Percentiles rank a stretch among this genome's conserved stretches.
phyloP scores from a whole-genome alignment of 257 asterid species.

The Solanum phureja region DNA sequence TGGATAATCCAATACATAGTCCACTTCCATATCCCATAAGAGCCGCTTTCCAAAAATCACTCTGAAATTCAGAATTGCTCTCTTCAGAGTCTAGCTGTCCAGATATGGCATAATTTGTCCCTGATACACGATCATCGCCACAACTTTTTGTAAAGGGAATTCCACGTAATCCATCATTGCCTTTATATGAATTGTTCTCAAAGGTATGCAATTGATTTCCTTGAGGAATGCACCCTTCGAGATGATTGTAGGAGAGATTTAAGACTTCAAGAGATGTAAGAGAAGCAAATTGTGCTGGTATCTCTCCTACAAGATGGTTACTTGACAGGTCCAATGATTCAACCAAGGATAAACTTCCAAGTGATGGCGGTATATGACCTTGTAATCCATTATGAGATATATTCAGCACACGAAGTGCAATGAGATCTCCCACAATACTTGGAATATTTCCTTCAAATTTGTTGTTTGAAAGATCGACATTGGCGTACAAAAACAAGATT shows the following conservation, averaged over 20 bases:
- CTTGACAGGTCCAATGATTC: neutral
- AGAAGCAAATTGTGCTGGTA: neutral
- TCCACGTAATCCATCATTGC: neutral
- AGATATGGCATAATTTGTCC: neutral
- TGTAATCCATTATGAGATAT: neutral
- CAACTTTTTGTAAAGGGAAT: neutral
- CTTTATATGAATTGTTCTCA: neutral
- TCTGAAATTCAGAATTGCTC: rapidly evolving
- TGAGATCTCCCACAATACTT: too few relatives aligned
- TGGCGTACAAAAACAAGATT: too few relatives aligned
- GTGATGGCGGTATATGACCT: neutral
- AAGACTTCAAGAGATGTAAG: neutral
- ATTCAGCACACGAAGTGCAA: too few relatives aligned
- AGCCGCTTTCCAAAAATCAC: too few relatives aligned
- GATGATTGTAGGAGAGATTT: neutral
- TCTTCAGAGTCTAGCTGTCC: neutral
- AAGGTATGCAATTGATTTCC: neutral
- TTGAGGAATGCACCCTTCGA: neutral
- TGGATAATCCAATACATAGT: neutral
- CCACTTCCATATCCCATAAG: neutral
- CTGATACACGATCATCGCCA: too few relatives aligned
- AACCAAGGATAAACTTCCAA: rapidly evolving
- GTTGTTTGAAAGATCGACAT: too few relatives aligned
- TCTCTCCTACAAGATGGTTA: neutral
- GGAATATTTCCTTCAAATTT: too few relatives aligned